phyloP scores from a whole-genome alignment of 768 basidiomycete genomes.

The Lactarius tabidus region DNA sequence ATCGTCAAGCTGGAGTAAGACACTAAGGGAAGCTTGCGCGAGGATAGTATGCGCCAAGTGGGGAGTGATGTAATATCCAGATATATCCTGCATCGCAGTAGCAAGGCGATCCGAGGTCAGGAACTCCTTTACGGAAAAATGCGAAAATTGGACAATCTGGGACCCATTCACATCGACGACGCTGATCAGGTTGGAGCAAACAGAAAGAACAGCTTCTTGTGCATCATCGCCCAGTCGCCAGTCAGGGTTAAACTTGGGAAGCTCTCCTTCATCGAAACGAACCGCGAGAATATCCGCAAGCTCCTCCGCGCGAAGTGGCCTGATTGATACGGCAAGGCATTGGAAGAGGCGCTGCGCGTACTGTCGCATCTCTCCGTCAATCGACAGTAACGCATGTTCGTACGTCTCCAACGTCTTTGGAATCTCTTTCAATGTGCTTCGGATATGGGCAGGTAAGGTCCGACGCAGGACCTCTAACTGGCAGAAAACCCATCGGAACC shows the following conservation, averaged over 20 bases:
- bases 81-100: not conserved
- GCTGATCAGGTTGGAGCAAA: constrained; percentile 1
- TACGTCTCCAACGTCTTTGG: constrained; percentile 5
- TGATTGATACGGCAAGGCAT: not conserved
- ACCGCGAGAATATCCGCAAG: constrained; percentile 9
- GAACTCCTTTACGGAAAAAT: constrained; percentile 15
- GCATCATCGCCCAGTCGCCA: constrained; percentile 11
- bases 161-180: not conserved
- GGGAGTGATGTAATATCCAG: not conserved
- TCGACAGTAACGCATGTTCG: not conserved
- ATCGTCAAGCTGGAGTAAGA: not conserved
- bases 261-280: not conserved
- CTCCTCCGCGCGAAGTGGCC: constrained; percentile 2
- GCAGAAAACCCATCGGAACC: constrained; percentile 9
- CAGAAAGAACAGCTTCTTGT: not conserved
- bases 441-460: not conserved
- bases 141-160: constrained; percentile 7
- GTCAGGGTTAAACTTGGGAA: not conserved
- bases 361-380: not conserved
- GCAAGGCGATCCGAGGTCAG: not conserved
- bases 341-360: constrained; percentile 10
- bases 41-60: not conserved
- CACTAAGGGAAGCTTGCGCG: not conserved
- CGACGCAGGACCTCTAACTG: not conserved
- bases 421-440: not conserved